phyloP scores from a whole-genome alignment of 202 grass and related monocot genomes.

The Setaria viridis region DNA sequence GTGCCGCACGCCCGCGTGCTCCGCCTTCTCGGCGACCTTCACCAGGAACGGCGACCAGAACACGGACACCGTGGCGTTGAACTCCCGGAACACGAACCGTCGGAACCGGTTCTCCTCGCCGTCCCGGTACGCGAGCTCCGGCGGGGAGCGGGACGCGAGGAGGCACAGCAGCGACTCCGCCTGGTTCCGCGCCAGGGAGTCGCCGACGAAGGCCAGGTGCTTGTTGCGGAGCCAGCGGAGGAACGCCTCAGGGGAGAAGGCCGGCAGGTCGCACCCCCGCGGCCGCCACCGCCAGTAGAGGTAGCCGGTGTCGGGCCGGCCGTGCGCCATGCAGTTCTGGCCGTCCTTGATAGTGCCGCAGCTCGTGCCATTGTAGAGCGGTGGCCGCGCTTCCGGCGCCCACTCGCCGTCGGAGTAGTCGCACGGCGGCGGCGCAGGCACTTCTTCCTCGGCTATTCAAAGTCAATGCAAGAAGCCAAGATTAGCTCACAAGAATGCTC shows the following conservation, averaged over 20 bases:
- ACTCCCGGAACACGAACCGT: constrained; percentile 64
- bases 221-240: constrained; percentile 56
- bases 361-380: constrained; percentile 66
- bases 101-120: constrained; percentile 63
- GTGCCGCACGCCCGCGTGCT: constrained; percentile 60
- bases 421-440: constrained; percentile 35
- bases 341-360: constrained; percentile 84
- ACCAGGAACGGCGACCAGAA: constrained; percentile 91
- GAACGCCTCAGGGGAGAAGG: constrained; percentile 67
- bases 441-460: constrained; percentile 10
- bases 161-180: constrained; percentile 86
- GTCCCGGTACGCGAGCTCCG: constrained; percentile 58
- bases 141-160: constrained; percentile 53
- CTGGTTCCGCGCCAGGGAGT: constrained; percentile 92
- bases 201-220: constrained; percentile 82
- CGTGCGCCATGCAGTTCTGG: constrained; percentile 93
- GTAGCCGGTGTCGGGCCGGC: constrained; percentile 82
- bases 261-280: constrained; percentile 59
- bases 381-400: constrained; percentile 55
- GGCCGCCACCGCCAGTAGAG: constrained; percentile 86
- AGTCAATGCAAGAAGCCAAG: not conserved
- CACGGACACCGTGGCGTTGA: constrained; percentile 77
- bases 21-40: constrained; percentile 62
- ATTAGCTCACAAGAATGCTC: not conserved
- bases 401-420: constrained; percentile 75